phyloP scores from a whole-genome alignment of 2,329 filamentous ascomycete species.

The Dactylellina sp. region DNA sequence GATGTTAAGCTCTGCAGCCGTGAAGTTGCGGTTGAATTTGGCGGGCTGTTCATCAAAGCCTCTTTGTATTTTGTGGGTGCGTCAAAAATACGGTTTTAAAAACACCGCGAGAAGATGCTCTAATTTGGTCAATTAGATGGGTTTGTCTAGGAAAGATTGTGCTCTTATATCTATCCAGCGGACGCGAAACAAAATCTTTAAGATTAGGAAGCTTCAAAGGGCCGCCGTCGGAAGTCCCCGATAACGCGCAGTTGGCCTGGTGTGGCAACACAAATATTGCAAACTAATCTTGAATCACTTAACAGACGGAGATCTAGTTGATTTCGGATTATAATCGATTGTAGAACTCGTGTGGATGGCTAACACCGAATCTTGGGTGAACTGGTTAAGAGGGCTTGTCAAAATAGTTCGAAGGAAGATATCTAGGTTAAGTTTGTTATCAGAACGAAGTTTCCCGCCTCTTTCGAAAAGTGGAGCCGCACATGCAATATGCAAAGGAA shows the following conservation, averaged over 20 bases:
- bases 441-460: too few species aligned
- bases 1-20: conserved; percentile 56
- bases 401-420: too few species aligned
- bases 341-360: too few species aligned
- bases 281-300: neutral
- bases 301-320: too few species aligned
- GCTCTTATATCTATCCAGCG: neutral
- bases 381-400: too few species aligned
- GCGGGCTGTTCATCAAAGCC: conserved; percentile 14
- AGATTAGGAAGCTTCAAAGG: too few species aligned
- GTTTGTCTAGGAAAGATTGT: neutral
- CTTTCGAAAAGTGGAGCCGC: too few species aligned
- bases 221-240: conserved; percentile 21
- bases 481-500: too few species aligned
- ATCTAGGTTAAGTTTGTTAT: too few species aligned
- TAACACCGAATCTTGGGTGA: too few species aligned
- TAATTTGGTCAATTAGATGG: neutral
- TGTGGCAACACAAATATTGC: conserved; percentile 8
- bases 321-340: too few species aligned
- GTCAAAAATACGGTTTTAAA: neutral
- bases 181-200: neutral
- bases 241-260: conserved; percentile 1
- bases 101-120: neutral
- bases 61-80: neutral
- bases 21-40: conserved; percentile 57